Percentiles rank a stretch among this genome's conserved stretches.
phyloP scores from a whole-genome alignment of 78 protist species.

The Blattamonas nauphoetae region DNA sequence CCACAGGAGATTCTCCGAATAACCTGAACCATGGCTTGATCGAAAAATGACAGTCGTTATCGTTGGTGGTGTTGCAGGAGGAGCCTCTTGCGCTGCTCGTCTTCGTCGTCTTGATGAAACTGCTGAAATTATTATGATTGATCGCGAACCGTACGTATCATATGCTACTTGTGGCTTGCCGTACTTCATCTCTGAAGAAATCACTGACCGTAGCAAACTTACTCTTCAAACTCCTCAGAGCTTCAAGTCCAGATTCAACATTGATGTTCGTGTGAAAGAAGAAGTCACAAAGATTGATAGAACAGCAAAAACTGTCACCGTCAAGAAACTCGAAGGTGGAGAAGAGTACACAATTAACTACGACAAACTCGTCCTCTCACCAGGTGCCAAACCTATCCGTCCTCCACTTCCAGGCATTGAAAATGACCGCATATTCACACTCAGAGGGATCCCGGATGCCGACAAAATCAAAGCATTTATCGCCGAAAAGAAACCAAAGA shows the following conservation, averaged over 20 bases:
- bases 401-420: slow-evolving; percentile 42
- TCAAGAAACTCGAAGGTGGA: not conserved
- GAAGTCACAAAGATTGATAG: slow-evolving; percentile 22
- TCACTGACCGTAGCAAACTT: slow-evolving; percentile 7
- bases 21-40: too few relatives aligned
- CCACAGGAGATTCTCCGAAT: too few relatives aligned
- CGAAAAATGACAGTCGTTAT: too few relatives aligned
- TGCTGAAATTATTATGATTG: slow-evolving; percentile 25
- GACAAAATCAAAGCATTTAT: slow-evolving; percentile 7
- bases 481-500: not conserved
- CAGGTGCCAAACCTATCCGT: slow-evolving; percentile 41
- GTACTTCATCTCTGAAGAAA: slow-evolving; percentile 31
- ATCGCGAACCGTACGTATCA: slow-evolving; percentile 19
- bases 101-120: slow-evolving; percentile 16
- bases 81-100: slow-evolving; percentile 45
- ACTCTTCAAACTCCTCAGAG: not conserved
- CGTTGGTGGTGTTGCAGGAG: slow-evolving; percentile 58
- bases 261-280: slow-evolving; percentile 8
- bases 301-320: slow-evolving; percentile 15
- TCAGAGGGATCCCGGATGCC: slow-evolving; percentile 31
- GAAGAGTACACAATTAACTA: not conserved
- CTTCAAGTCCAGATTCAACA: not conserved
- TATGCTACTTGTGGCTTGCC: slow-evolving; percentile 28
- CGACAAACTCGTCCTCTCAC: slow-evolving; percentile 40
- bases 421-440: slow-evolving; percentile 12